Evolutionary conservation across 108 stramenopile species (phyloP), one percentile per base, ranked within the genome.

Genomic region (Nannochloropsis gaditana): DNA sequence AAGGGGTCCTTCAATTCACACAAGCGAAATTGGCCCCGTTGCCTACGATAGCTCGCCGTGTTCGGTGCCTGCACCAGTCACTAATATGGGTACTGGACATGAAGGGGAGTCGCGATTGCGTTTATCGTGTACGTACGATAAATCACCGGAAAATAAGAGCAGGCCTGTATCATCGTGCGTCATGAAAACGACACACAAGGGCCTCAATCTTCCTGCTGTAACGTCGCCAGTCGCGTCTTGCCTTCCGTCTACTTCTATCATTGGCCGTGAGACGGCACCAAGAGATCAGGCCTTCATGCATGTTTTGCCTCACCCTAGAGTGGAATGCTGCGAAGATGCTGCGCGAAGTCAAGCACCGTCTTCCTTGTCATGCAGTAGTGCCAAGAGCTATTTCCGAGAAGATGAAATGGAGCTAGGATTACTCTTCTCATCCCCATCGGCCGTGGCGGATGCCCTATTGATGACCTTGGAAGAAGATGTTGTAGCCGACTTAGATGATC

Each of bases 341-440:
- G n/a, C n/a, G 8, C 59, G n/a, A n/a, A 73, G 59, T 73, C 59
- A 73, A n/a, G 59, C 59, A 15, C n/a, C 59, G 59, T 73, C 59
- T 3, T 73, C 59, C 2, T n/a, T 73, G 59, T 73, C 59, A n/a
- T n/a, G 59, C 59, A 73, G 59, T n/a, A 73, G 59, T 73, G 59
- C 59, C 59, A n/a, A n/a, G 59, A n/a, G 59, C 59, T 15, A 3
- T 15, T 15, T n/a, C 15, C 19, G n/a, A 73, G 59, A 73, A 15
- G 59, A 73, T 15, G 59, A 73, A n/a, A 73, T 73, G 59, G 59
- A 73, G 59, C 19, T 73, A 8, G 59, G 59, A 6, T 73, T 73
- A n/a, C 59, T n/a, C n/a, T 73, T 73, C 8, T 2, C n/a, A 8
- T 15, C 59, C 4, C 59, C 59, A n/a, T 15, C 59, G 19, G 59